A percentile compares a stretch with the other conserved stretches of the same genome.
Evolutionary conservation across 768 basidiomycete genomes (phyloP).

Genomic region (Phylloporus sp.): DNA sequence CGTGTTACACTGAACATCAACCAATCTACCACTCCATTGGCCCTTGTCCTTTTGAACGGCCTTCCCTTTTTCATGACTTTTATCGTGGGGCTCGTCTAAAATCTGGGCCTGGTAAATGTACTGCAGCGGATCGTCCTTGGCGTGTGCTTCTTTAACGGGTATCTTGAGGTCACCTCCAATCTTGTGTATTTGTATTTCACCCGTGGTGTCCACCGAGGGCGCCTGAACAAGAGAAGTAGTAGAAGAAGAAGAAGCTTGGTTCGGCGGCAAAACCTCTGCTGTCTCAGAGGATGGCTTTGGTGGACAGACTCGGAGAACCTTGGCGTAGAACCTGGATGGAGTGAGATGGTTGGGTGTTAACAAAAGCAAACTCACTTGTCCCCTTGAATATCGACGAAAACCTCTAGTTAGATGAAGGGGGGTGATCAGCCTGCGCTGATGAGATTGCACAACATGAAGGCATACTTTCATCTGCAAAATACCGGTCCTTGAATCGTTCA

Average conservation of each 20-base stretch:
- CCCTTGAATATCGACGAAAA: slow-evolving; percentile 81
- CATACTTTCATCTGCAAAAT: slow-evolving; percentile 87
- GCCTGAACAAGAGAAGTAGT: slow-evolving; percentile 44
- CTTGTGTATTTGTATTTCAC: slow-evolving; percentile 54
- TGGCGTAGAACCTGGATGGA: slow-evolving; percentile 66
- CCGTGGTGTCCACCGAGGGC: slow-evolving; percentile 41
- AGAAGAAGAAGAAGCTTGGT: slow-evolving; percentile 36
- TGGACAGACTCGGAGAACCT: slow-evolving; percentile 72
- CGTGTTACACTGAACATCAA: slow-evolving; percentile 74
- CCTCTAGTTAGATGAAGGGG: slow-evolving; percentile 44
- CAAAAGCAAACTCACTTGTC: slow-evolving; percentile 59
- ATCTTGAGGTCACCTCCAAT: slow-evolving; percentile 78
- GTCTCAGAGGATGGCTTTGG: slow-evolving; percentile 47
- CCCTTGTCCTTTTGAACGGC: slow-evolving; percentile 52
- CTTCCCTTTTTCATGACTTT: slow-evolving; percentile 57
- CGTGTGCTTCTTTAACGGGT: slow-evolving; percentile 61
- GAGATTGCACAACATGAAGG: slow-evolving; percentile 18
- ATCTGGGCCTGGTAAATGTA: slow-evolving; percentile 90
- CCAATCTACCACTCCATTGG: slow-evolving; percentile 68
- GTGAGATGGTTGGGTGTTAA: slow-evolving; percentile 13
- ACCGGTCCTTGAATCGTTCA: slow-evolving; percentile 95
- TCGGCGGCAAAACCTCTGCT: slow-evolving; percentile 31
- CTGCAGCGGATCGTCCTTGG: slow-evolving; percentile 69
- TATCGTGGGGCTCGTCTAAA: slow-evolving; percentile 69
- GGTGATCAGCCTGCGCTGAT: slow-evolving; percentile 15